Evolutionary conservation across 1,284 basidiomycete species (phyloP).

Genomic region (Stygiomarasmius scandens): DNA sequence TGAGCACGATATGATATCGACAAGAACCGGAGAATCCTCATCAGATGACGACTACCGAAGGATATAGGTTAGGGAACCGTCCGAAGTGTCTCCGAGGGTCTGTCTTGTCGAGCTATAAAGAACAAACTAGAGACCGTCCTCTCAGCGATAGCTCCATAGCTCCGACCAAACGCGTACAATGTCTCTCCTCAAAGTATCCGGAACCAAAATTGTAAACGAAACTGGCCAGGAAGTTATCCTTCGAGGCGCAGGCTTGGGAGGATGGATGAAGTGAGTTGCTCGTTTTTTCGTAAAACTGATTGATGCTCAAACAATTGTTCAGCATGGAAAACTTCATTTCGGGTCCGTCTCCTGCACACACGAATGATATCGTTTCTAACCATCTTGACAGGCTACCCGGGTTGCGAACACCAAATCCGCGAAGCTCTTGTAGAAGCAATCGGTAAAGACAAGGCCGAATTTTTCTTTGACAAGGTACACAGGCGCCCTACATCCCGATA

Average conservation of each 20-base stretch:
- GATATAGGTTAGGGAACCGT: background rate
- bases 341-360: slow-evolving; percentile 29
- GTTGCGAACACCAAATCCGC: slow-evolving; percentile 68
- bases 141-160: background rate
- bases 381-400: slow-evolving; percentile 49
- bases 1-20: background rate
- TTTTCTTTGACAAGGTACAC: slow-evolving; percentile 79
- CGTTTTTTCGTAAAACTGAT: too few relatives aligned
- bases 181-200: slow-evolving; percentile 56
- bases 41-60: too few relatives aligned
- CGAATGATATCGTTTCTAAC: background rate
- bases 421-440: slow-evolving; percentile 65
- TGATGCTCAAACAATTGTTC: too few relatives aligned
- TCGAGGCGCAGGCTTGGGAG: slow-evolving; percentile 69
- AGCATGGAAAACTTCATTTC: slow-evolving; percentile 70
- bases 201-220: slow-evolving; percentile 59
- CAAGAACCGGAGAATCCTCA: background rate
- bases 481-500: too few relatives aligned
- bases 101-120: too few relatives aligned
- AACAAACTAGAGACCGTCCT: too few relatives aligned
- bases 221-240: slow-evolving; percentile 59
- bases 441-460: slow-evolving; percentile 68
- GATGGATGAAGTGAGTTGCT: slow-evolving; percentile 66
- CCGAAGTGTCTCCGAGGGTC: background rate
- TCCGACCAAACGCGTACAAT: slow-evolving; percentile 19